These are phyloP conservation scores for Ascoidea tarda DNA, from an alignment of 805 yeast genomes.

Conservation along the genomic window DNA sequence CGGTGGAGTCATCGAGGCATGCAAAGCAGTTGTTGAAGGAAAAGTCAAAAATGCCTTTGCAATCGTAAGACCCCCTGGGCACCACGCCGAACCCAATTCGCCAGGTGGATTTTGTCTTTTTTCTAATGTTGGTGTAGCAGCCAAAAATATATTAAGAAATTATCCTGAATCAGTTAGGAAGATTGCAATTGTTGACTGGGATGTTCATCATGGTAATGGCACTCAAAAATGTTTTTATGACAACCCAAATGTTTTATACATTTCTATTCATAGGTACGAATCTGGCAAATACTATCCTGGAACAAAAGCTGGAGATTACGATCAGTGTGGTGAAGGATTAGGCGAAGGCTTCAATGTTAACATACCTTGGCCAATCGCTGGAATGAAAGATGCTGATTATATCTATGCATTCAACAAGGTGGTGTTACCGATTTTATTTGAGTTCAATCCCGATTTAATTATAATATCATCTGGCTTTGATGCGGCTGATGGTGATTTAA, in stretches of 20 bases:
- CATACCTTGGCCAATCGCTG: conserved; percentile 86
- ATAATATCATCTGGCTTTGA: conserved; percentile 94
- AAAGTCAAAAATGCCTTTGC: conserved; percentile 85
- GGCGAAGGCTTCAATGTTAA: conserved; percentile 86
- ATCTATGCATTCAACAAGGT: conserved; percentile 79
- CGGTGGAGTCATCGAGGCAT: conserved; percentile 96
- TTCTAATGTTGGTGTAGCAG: conserved; percentile 95
- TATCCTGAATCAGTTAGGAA: conserved; percentile 83
- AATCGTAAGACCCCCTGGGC: conserved; percentile 97
- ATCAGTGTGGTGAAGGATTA: conserved; percentile 68
- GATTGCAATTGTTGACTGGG: conserved; percentile 90
- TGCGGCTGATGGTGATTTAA: conserved; percentile 96
- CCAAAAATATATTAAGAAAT: conserved; percentile 62
- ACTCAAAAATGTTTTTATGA: conserved; percentile 85
- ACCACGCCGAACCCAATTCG: conserved; percentile 95
- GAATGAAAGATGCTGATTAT: conserved; percentile 93
- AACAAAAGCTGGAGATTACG: conserved; percentile 68
- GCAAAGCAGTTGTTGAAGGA: conserved; percentile 90
- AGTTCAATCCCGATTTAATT: conserved; percentile 85
- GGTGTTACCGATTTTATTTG: conserved; percentile 77
- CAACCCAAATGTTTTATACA: conserved; percentile 82
- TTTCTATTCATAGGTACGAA: conserved; percentile 87
- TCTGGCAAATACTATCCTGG: conserved; percentile 92
- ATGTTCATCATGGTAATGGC: conserved; percentile 97
- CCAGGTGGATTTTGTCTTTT: conserved; percentile 97